Conservation (phyloP, 73 alveolate species). For the Paramecium sonneborni region DNA sequence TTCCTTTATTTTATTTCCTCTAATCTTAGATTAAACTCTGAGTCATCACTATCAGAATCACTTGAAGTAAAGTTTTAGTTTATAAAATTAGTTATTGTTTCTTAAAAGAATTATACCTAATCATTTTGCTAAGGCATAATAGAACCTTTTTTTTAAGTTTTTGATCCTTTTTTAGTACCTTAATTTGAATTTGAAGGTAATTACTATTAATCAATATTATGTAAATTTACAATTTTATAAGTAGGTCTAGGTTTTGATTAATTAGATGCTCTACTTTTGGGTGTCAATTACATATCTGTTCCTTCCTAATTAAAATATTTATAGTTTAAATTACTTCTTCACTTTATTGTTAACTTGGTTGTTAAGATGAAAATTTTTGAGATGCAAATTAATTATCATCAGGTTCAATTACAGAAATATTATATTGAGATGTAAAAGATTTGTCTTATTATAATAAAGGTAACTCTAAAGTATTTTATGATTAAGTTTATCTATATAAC, state of each 20-base stretch:
- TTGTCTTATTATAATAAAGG: neutral
- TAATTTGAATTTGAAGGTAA: neutral
- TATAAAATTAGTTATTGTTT: neutral
- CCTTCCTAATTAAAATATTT: neutral
- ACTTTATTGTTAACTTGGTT: neutral
- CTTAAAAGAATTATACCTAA: neutral
- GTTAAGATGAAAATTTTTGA: neutral
- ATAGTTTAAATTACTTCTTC: neutral
- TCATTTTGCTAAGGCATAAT: neutral
- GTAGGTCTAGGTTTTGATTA: neutral
- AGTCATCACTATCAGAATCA: constrained; percentile 5
- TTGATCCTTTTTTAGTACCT: neutral
- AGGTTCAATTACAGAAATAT: neutral
- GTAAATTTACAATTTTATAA: neutral
- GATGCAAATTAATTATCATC: neutral
- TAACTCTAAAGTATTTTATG: neutral
- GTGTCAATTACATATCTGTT: neutral
- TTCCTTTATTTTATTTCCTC: neutral
- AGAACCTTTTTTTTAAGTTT: neutral
- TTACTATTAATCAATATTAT: neutral
- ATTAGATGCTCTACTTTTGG: neutral
- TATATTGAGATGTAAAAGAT: neutral
- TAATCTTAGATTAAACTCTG: neutral
- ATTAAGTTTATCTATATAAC: neutral
- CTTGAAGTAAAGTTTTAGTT: neutral